These are phyloP conservation scores for Eruca vesicaria DNA, from an alignment of 441 rosid genomes.

Conservation along the genomic window DNA sequence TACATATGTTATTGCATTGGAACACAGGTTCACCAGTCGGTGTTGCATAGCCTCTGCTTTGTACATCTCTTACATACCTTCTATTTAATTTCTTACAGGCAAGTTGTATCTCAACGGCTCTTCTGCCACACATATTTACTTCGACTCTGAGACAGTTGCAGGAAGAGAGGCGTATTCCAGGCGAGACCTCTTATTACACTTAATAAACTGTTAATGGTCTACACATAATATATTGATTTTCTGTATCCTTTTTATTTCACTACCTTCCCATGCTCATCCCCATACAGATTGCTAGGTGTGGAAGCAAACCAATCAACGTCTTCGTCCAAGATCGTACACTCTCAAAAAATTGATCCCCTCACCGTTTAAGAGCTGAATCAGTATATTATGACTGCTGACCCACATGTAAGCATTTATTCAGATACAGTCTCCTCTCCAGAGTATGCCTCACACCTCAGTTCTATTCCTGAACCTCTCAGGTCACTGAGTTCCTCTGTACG, in stretches of 20 bases:
- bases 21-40: too few species aligned
- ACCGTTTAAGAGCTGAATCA: background rate
- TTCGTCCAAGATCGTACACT: background rate
- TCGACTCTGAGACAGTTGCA: background rate
- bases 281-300: background rate
- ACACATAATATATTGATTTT: too few species aligned
- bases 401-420: background rate
- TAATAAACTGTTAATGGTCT: too few species aligned
- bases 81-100: background rate
- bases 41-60: too few species aligned
- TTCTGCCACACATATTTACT: background rate
- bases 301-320: background rate
- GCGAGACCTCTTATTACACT: too few species aligned
- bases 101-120: background rate
- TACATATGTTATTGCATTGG: too few species aligned
- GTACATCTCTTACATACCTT: too few species aligned
- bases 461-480: background rate
- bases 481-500: background rate
- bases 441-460: too few species aligned
- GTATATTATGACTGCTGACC: background rate
- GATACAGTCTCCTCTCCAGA: too few species aligned
- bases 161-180: too few species aligned
- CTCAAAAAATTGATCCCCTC: background rate
- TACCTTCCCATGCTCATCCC: too few species aligned
- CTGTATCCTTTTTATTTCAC: background rate